Evolutionary conservation across 2,329 filamentous ascomycete genomes (phyloP), one percentile per base, ranked within the genome.

Genomic region (Diplodia corticola): DNA sequence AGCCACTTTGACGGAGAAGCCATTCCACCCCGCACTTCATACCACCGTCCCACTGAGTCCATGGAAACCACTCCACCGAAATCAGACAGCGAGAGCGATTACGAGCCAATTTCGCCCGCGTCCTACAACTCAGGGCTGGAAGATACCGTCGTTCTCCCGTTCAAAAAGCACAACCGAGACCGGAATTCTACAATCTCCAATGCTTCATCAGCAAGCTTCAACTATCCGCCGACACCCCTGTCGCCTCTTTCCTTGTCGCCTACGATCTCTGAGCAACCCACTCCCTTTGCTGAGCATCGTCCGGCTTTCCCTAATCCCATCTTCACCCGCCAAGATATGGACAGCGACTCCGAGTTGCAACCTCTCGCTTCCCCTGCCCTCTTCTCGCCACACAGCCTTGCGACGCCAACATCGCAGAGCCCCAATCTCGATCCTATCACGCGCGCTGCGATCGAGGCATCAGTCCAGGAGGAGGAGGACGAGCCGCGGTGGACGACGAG

Each of bases 101-200:
- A 26, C 26, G 53, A 55, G 12, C 63, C 63, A 6, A 13, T 37
- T 4, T 55, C 51, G 2, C 63, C 63, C 4, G 49, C 51, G 4
- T 54, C 53, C 12, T 59, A 51, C 44, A 44, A 59, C 22, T 50
- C 53, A 4, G 54, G 49, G 1, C 64, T 60, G 6, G 64, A 65
- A 22, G 64, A 65, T 24, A 65, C 44, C 0, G 53, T 60, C 12
- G 64, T 65, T 5, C 53, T 65, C 28, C 30, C 53, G 24, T 33
- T 33, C 22, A 65, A 57, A 40, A 49, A n/a, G 10, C 53, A 65
- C 54, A 65, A 59, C 13, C 44, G 64, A 13, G 53, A 65, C 33
- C 64, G 64, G 15, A 65, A 65, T 33, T 65, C 64, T 9, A 65
- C 64, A 20, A 65, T 65, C n/a, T 65, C 64, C 0, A 59, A 57